Base-by-base conservation (phyloP, 2,329 filamentous ascomycete species). In the Claviceps maximensis region DNA sequence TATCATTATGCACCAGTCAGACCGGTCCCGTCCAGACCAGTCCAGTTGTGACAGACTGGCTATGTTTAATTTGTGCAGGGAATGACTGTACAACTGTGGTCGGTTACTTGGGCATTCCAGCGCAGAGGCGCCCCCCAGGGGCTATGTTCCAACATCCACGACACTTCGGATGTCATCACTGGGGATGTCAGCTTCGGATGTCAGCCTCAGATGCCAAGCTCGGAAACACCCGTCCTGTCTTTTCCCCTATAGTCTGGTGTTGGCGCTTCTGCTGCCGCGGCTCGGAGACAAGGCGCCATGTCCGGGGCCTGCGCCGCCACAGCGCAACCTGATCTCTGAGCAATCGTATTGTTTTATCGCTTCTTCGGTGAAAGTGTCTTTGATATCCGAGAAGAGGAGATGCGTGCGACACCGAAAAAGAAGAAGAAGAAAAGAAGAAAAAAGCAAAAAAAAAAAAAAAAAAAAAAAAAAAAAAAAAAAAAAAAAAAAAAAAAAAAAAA, bases 211-310 rank as follows among this genome's bases (percentile, higher is more conserved):
- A 44, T 47, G 40, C 41, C 21, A 53, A 31, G 27, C 52, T 47
- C 52, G 52, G 52, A 50, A 50, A 50, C 47, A 53, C 41, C 33
- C 47, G 47, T n/a, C 6, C 36, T 50, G 23, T 12, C 17, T 46
- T 31, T 12, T 31, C 31, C 27, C 25, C 10, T 27, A 6, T 23
- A 8, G 45, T 10, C 27, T 19, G 21, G 21, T 45, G 10, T 27
- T 27, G 21, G 6, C 13, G 23, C 10, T 45, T 27, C n/a, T n/a
- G 29, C 25, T 49, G 47, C 15, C 13, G 40, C 29, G 40, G 38
- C 40, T 29, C 44, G 9, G 42, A 38, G 7, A 12, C 21, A 33
- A 33, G 31, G 31, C 31, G 12, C 31, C 31, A 33, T 10, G 29
- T 21, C 29, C 19, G 17, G 29, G 23, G 9, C 12, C 36, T 47